phyloP scores from a whole-genome alignment of 345 rosid genomes.

The Eucalyptus camaldulensis region DNA sequence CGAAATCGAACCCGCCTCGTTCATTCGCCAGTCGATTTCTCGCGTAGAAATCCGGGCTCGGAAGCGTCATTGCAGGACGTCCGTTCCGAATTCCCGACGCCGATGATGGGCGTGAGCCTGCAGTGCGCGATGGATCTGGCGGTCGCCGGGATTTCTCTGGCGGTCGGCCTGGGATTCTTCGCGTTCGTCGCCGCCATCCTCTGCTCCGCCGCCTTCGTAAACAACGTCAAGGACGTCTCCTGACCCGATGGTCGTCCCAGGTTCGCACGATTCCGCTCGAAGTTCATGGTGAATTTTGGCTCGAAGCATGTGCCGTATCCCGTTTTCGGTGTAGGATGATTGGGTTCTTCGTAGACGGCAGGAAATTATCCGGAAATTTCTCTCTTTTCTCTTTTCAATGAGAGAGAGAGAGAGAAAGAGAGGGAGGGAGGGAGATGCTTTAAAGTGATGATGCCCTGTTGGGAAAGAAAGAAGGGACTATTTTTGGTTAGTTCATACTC shows the following conservation, averaged over 20 bases:
- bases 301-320: neutral
- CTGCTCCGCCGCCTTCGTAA: conserved; percentile 74
- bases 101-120: conserved; percentile 32
- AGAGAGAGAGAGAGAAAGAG: neutral
- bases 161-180: conserved; percentile 66
- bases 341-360: neutral
- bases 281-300: neutral
- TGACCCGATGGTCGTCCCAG: neutral
- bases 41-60: neutral
- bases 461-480: neutral
- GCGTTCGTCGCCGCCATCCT: conserved; percentile 54
- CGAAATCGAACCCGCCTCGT: neutral
- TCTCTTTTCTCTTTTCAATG: neutral
- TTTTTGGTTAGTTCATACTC: neutral
- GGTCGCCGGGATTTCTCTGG: conserved; percentile 68
- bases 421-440: neutral
- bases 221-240: conserved; percentile 34
- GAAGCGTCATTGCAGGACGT: neutral
- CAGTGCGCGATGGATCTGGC: conserved; percentile 52
- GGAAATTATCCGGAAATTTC: neutral
- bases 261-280: neutral
- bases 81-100: neutral
- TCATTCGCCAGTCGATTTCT: neutral
- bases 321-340: neutral
- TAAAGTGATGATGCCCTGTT: neutral